Evolutionary conservation across 2,329 filamentous ascomycete genomes (phyloP).

Genomic region (Pseudofabraea citricarpa): DNA sequence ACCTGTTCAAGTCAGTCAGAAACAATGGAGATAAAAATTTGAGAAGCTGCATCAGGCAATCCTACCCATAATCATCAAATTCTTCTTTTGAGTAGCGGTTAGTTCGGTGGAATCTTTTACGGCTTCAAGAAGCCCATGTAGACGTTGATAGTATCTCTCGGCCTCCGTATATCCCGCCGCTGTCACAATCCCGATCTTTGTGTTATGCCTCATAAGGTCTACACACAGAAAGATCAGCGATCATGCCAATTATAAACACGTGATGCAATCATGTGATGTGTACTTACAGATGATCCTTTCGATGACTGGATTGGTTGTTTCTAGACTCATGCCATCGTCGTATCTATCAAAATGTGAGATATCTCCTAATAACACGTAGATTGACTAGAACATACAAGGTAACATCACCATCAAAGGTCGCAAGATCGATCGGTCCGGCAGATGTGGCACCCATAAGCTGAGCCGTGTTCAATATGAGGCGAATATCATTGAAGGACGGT

Average conservation of each 20-base stretch:
- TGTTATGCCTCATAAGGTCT: constrained; percentile 69
- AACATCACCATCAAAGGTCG: constrained; percentile 97
- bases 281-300: constrained; percentile 46
- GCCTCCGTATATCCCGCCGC: constrained; percentile 92
- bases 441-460: constrained; percentile 88
- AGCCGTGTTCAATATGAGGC: constrained; percentile 88
- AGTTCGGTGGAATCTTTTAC: constrained; percentile 57
- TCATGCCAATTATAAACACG: constrained; percentile 2
- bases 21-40: neutral
- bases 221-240: constrained; percentile 24
- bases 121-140: constrained; percentile 82
- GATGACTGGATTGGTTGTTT: constrained; percentile 73
- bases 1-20: constrained; percentile 31
- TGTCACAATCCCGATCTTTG: constrained; percentile 91
- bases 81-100: constrained; percentile 63
- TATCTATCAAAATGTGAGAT: constrained; percentile 41
- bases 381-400: constrained; percentile 57
- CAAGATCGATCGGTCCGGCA: constrained; percentile 68
- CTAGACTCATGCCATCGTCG: constrained; percentile 78
- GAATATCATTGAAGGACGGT: constrained; percentile 94
- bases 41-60: neutral
- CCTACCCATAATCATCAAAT: constrained; percentile 75
- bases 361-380: constrained; percentile 68
- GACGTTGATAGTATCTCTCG: constrained; percentile 77
- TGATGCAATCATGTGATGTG: no score